A percentile compares a stretch with the other conserved stretches of the same genome.
These are phyloP conservation scores for Fusarium multiceps DNA, from an alignment of 2,329 filamentous ascomycete genomes.

Conservation along the genomic window DNA sequence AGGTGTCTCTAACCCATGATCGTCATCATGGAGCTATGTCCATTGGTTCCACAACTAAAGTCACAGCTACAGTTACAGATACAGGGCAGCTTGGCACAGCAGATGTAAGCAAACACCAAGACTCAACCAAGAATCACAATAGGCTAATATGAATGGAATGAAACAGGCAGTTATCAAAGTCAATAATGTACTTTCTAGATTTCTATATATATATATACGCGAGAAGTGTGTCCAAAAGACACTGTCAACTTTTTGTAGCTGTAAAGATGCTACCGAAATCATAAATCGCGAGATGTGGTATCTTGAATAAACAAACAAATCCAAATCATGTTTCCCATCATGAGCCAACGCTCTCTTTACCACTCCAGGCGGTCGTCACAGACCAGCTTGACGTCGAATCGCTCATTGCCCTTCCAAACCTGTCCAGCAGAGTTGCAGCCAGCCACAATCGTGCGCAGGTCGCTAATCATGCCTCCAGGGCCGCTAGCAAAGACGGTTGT, in stretches of 20 bases:
- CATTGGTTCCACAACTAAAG: conserved; percentile 16
- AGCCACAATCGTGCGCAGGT: conserved; percentile 66
- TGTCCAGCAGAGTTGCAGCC: conserved; percentile 61
- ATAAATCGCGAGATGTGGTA: conserved; percentile 36
- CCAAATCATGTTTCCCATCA: neutral
- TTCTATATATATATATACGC: neutral
- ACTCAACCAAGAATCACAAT: conserved; percentile 1
- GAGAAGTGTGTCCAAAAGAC: conserved; percentile 1
- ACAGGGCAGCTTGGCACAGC: neutral
- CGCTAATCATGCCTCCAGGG: conserved; percentile 68
- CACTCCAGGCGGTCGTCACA: conserved; percentile 71
- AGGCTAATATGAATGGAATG: neutral
- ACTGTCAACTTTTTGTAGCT: conserved; percentile 4
- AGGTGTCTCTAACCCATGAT: conserved; percentile 2
- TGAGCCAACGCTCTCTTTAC: conserved; percentile 41
- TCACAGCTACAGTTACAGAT: neutral
- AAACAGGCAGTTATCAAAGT: neutral
- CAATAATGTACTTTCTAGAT: neutral
- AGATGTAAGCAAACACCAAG: conserved; percentile 8
- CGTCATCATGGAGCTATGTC: conserved; percentile 8
- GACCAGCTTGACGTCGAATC: conserved; percentile 65
- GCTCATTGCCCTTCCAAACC: conserved; percentile 69
- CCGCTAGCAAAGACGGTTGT: conserved; percentile 71
- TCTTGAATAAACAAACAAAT: conserved; percentile 34
- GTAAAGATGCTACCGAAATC: conserved; percentile 23